Evolutionary conservation across 257 asterid genomes (phyloP).

Genomic region (Gynochthodes officinalis): DNA sequence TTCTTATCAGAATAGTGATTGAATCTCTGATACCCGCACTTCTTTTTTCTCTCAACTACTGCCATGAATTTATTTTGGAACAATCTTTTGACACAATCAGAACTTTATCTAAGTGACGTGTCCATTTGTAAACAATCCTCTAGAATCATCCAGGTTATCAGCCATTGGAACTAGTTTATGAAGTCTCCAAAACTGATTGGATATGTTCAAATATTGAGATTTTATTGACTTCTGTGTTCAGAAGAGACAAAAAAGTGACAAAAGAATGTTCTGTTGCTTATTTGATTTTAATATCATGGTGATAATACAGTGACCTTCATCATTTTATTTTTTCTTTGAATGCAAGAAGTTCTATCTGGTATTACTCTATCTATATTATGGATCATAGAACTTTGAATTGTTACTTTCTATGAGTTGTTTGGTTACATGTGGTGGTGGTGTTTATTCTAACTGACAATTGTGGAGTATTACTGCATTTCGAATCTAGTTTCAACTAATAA

Average conservation of each 20-base stretch:
- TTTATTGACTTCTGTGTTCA: too few species aligned
- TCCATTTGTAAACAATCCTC: not conserved
- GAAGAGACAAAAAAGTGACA: too few species aligned
- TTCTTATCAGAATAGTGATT: conserved; percentile 6
- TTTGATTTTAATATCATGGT: not conserved
- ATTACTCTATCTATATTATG: too few species aligned
- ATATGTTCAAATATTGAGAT: not conserved
- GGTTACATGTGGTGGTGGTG: not conserved
- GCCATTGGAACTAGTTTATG: not conserved
- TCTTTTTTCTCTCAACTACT: not conserved
- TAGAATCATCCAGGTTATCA: not conserved
- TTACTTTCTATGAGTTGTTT: not conserved
- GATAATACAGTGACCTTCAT: not conserved
- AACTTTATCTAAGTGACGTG: not conserved
- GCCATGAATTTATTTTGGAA: not conserved
- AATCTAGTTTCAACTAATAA: not conserved
- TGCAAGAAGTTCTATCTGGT: too few species aligned
- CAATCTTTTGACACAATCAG: not conserved
- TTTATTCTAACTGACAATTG: not conserved
- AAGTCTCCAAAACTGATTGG: not conserved
- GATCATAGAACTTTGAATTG: not conserved
- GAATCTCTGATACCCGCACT: not conserved
- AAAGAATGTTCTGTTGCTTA: not conserved
- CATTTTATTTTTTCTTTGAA: too few species aligned
- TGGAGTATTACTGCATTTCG: too few species aligned